Evolutionary conservation across 768 basidiomycete genomes (phyloP), one percentile per base, ranked within the genome.

Genomic region (Leccinellum rugosiceps): DNA sequence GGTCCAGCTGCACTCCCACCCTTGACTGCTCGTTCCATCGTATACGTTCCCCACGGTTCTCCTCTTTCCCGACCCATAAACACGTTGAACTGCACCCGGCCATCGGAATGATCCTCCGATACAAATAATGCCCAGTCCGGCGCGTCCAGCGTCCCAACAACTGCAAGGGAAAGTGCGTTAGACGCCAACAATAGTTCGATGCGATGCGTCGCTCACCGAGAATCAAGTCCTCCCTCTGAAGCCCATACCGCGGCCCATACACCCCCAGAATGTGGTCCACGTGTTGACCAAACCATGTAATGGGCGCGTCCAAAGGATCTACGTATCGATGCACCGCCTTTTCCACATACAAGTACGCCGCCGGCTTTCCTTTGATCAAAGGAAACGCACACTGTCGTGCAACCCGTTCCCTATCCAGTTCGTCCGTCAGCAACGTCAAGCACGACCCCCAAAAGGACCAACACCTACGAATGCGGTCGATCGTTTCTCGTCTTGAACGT

Each of bases 121-220:
- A 92, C 89, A 60, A 91, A 85, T 25, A 90, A 72, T 0, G 83
- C 90, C 70, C 89, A 88, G 55, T 88, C 86, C 0, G 83, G 79
- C 7, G 90, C 80, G 48, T 83, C 81, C 4, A 94, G 76, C 0
- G 86, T 80, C 4, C 91, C 91, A 31, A 92, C 82, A 23, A 91
- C 82, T 82, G 48, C 10, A 43, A 19, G 34, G 10, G 32, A 59
- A 54, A 31, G 47, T 6, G 15, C 25, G 26, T 38, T 9, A 55
- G 4, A 35, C 38, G 32, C 21, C 13, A 53, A 52, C 8, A 41
- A 41, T 4, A 19, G 19, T 19, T n/a, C 17, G 8, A 41, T 2
- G 15, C 30, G n/a, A 31, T 0, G 17, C 8, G 3, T 25, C 48
- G 35, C 66, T 50, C 58, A 63, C 75, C 82, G 1, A 88, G 65